Evolutionary conservation across 2,329 filamentous ascomycete genomes (phyloP), one percentile per base, ranked within the genome.

Genomic region (Furcasterigmium sp.): DNA sequence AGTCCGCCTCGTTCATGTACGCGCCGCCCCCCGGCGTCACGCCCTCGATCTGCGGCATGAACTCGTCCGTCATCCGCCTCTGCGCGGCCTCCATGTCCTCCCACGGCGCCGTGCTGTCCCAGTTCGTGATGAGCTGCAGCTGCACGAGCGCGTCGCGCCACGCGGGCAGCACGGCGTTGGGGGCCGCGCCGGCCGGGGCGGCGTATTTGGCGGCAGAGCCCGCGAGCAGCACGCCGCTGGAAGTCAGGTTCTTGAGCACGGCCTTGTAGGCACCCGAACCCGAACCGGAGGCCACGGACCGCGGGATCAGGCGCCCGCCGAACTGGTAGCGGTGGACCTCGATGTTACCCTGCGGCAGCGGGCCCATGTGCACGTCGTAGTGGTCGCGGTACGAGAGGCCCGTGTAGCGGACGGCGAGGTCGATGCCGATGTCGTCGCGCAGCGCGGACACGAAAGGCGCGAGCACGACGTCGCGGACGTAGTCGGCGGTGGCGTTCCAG

Each of bases 1-100:
- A 69, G 53, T 75, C 65, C 3, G 67, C 73, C 57, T 80, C 75
- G 51, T 75, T 77, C 62, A 73, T 61, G 54, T 76, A 75, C 2
- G 65, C 57, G 3, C 67, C 70, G 8, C 62, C 59, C 1, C 61
- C 63, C 1, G 70, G 68, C 1, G 69, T 69, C 6, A 67, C 57
- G 3, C 50, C 57, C 47, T 63, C 58, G 35, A 52, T 56, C 18
- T 54, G 34, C 0, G 59, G 60, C 44, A 61, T 52, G 37, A 60
- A 51, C 41, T 56, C 47, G 34, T 61, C 44, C 9, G 60, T 62
- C 47, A 63, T 61, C 18, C 48, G 50, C 19, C 41, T 46, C 46
- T 62, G 61, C 4, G 50, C 49, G 21, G 48, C 53, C 8, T 57
- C 37, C 49, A 57, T 59, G 10, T 55, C 49, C 4, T 39, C 47